Evolutionary conservation across 2,329 filamentous ascomycete genomes (phyloP), one percentile per base, ranked within the genome.

Genomic region (Pyrenophora teres): DNA sequence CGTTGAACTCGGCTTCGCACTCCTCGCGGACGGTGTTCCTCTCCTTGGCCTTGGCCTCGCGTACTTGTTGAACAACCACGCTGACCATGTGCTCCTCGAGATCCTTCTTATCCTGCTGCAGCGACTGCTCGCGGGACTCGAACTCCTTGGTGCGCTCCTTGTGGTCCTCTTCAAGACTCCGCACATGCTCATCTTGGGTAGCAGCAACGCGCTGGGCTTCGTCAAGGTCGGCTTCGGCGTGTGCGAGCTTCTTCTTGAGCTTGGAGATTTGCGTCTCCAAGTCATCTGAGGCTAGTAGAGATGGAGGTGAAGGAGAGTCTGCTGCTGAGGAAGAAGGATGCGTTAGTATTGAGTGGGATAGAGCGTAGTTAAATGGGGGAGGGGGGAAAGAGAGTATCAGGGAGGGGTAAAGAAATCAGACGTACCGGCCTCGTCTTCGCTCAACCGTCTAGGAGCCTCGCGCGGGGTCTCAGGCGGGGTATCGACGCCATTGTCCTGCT

Each of bases 11-110:
- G 36, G 56, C 44, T 56, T 73, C 67, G 47, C 64, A 70, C 55
- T 73, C 67, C 6, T 70, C 69, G 40, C 60, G 65, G n/a, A 74
- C 71, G 18, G 62, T 62, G 42, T 60, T 66, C 18, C 72, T 57
- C 59, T 74, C 72, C 56, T 71, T 70, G 36, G 65, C 64, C 52
- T 72, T 73, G 18, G 72, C 72, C 44, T 75, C 72, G 40, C 68
- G 71, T 13, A 75, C 71, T 50, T 74, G 73, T 56, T 75, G 71
- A 36, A 75, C 72, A 31, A 75, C 71, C 15, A 74, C 71, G 33
- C 68, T 72, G 39, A 75, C 73, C 72, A 75, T 74, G 60, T 75
- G 72, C 57, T 74, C 72, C 59, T 74, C 73, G 6, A 74, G 59
- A 19, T 70, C 68, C 59, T 70, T 70, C 63, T 74, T 75, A 51